These are phyloP conservation scores for Fagus crenata DNA, from an alignment of 306 rosid genomes.

Conservation along the genomic window DNA sequence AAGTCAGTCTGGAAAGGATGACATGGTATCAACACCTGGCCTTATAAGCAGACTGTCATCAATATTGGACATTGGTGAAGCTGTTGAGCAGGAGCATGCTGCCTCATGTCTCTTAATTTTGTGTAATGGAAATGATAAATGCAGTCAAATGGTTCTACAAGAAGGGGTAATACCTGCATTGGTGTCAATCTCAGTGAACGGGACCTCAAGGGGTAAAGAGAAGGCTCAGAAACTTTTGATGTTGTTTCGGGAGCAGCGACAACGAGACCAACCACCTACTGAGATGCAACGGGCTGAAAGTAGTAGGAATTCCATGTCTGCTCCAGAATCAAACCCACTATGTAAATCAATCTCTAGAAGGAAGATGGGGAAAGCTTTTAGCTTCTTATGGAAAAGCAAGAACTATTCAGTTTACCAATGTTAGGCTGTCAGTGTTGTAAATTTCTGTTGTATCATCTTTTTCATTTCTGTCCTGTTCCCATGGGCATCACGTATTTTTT, in stretches of 20 bases:
- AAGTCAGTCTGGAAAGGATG: slow-evolving; percentile 62
- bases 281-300: slow-evolving; percentile 47
- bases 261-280: slow-evolving; percentile 55
- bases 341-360: slow-evolving; percentile 75
- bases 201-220: slow-evolving; percentile 78
- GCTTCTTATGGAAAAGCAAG: slow-evolving; percentile 81
- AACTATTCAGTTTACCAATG: slow-evolving; percentile 90
- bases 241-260: slow-evolving; percentile 88
- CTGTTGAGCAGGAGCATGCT: slow-evolving; percentile 87
- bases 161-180: slow-evolving; percentile 97
- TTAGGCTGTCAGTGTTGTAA: slow-evolving; percentile 58
- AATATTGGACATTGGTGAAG: slow-evolving; percentile 69
- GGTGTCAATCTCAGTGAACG: slow-evolving; percentile 91
- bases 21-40: slow-evolving; percentile 54
- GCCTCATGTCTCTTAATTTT: slow-evolving; percentile 70
- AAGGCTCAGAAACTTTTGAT: slow-evolving; percentile 86
- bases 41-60: slow-evolving; percentile 63
- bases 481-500: slow-evolving; percentile 38
- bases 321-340: slow-evolving; percentile 61
- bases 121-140: slow-evolving; percentile 70
- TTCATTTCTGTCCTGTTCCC: slow-evolving; percentile 31
- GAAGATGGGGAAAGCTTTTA: slow-evolving; percentile 65
- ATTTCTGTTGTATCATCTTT: slow-evolving; percentile 50
- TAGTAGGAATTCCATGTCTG: slow-evolving; percentile 39
- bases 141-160: slow-evolving; percentile 82